Evolutionary conservation across 1,284 basidiomycete genomes (phyloP).

Genomic region (Sparassis latifolia): DNA sequence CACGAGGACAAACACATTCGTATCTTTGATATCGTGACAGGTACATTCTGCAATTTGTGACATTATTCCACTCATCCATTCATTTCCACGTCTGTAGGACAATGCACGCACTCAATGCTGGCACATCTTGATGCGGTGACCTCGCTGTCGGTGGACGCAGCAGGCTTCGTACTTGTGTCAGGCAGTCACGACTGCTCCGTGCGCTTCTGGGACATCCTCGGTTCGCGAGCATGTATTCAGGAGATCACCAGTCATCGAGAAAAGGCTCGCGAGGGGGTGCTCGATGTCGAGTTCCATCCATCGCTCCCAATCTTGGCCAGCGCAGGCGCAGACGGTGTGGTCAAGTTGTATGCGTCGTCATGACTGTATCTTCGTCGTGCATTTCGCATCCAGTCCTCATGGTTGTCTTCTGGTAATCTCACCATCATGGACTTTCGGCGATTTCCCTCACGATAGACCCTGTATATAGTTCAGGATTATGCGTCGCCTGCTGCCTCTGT

Average conservation of each 20-base stretch:
- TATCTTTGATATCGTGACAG: constrained; percentile 80
- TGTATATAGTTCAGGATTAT: neutral
- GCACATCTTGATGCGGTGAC: constrained; percentile 92
- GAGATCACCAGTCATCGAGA: constrained; percentile 85
- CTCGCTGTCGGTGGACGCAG: constrained; percentile 82
- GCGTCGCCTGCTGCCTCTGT: neutral
- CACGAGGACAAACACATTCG: constrained; percentile 94
- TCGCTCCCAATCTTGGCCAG: constrained; percentile 85
- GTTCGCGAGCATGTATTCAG: constrained; percentile 75
- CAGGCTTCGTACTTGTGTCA: constrained; percentile 83
- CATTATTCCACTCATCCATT: constrained; percentile 1
- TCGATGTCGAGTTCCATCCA: constrained; percentile 83
- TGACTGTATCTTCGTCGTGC: constrained; percentile 28
- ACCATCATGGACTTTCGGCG: no score
- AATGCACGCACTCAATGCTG: constrained; percentile 84
- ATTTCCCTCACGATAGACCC: neutral
- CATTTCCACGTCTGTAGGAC: constrained; percentile 37
- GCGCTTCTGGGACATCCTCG: constrained; percentile 93
- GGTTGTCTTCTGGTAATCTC: neutral
- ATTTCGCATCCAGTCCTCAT: neutral
- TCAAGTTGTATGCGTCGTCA: constrained; percentile 84
- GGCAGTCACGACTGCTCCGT: constrained; percentile 92
- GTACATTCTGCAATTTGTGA: constrained; percentile 30
- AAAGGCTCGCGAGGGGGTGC: constrained; percentile 86
- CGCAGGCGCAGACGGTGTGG: constrained; percentile 91